Conservation (phyloP, 306 rosid genomes). For the Medicago ruthenica region DNA sequence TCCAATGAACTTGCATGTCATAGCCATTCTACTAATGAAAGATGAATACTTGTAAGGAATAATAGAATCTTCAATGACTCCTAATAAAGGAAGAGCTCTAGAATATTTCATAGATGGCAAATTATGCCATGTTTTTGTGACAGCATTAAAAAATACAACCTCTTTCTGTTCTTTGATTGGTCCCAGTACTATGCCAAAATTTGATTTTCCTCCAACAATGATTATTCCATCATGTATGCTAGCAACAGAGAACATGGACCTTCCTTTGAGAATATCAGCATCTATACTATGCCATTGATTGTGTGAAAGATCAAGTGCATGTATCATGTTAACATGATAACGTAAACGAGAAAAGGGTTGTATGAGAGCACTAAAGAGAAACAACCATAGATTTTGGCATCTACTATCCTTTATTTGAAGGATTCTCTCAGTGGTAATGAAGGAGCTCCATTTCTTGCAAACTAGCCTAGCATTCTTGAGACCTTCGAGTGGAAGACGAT, state of each 20-base stretch:
- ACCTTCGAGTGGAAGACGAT: constrained; percentile 76
- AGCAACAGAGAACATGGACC: constrained; percentile 82
- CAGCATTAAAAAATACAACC: too few species aligned
- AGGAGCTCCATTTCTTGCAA: constrained; percentile 84
- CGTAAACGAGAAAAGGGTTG: too few species aligned
- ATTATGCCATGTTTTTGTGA: too few species aligned
- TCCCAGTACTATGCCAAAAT: too few species aligned
- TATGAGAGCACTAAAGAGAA: constrained; percentile 60
- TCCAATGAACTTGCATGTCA: too few species aligned
- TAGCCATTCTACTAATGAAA: too few species aligned
- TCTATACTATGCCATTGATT: constrained; percentile 82
- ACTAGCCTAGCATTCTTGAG: constrained; percentile 95
- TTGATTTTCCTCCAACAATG: constrained; percentile 67
- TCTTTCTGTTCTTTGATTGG: too few species aligned
- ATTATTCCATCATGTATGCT: constrained; percentile 75
- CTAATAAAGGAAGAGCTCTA: too few species aligned
- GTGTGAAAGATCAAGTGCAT: constrained; percentile 74
- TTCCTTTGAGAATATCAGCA: constrained; percentile 78
- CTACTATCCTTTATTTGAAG: constrained; percentile 74
- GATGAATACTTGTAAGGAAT: neutral
- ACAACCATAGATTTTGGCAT: constrained; percentile 86
- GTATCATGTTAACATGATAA: constrained; percentile 37
- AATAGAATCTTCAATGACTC: too few species aligned
- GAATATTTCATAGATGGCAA: too few species aligned
- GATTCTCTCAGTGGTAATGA: constrained; percentile 78